Percentiles rank a stretch among this genome's conserved stretches.
phyloP scores from a whole-genome alignment of 2,329 filamentous ascomycete genomes.

The Nectriaceae sp. region DNA sequence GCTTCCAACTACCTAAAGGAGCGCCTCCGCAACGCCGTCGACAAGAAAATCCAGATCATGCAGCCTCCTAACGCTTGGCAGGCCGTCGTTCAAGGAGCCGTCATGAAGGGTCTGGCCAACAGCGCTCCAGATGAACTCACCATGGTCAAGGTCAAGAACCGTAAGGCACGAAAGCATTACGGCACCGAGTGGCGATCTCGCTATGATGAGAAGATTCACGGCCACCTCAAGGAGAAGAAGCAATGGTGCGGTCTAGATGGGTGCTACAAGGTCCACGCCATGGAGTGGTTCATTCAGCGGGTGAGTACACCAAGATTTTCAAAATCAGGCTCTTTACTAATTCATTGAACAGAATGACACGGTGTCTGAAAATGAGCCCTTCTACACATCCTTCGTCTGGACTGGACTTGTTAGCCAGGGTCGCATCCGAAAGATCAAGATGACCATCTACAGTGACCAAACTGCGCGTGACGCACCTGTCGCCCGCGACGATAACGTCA shows the following conservation, averaged over 20 bases:
- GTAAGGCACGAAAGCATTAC: constrained; percentile 47
- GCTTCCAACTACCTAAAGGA: constrained; percentile 47
- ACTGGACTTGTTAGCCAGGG: constrained; percentile 35
- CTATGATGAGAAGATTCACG: constrained; percentile 34
- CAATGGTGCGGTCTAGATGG: constrained; percentile 41
- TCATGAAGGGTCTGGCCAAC: constrained; percentile 48
- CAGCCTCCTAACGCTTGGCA: constrained; percentile 50
- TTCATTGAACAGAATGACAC: constrained; percentile 32
- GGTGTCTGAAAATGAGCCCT: constrained; percentile 43
- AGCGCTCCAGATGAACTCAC: constrained; percentile 35
- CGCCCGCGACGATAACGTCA: constrained; percentile 37
- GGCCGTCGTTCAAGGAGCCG: constrained; percentile 50
- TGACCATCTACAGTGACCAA: constrained; percentile 40
- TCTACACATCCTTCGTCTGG: constrained; percentile 34
- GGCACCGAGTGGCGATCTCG: constrained; percentile 37
- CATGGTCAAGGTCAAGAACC: constrained; percentile 41
- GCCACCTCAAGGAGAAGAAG: constrained; percentile 32
- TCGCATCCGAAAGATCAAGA: constrained; percentile 35
- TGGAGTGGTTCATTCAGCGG: constrained; percentile 46
- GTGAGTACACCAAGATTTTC: constrained; percentile 22
- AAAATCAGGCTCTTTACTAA: not conserved
- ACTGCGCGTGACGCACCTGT: constrained; percentile 35
- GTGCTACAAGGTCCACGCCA: constrained; percentile 39
- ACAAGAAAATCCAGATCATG: constrained; percentile 40
- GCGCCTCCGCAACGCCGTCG: constrained; percentile 37